phyloP scores from a whole-genome alignment of 2,329 filamentous ascomycete genomes.

The Aspergillus clavatus region DNA sequence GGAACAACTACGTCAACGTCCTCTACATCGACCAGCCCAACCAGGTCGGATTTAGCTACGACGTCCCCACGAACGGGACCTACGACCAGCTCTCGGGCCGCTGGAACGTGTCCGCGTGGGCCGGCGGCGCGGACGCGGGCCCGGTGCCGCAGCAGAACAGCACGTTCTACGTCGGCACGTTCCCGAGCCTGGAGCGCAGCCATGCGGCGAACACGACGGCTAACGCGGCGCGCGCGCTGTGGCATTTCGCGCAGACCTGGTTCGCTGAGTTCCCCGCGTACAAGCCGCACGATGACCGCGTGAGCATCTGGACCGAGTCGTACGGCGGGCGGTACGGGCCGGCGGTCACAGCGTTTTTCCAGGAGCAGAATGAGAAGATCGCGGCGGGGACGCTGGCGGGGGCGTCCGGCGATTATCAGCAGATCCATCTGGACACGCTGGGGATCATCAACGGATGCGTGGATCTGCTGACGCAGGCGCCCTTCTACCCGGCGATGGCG shows the following conservation, averaged over 20 bases:
- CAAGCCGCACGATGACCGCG: conserved; percentile 51
- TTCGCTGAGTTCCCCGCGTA: conserved; percentile 61
- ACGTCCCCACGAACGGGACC: conserved; percentile 39
- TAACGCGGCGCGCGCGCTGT: conserved; percentile 52
- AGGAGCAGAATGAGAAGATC: conserved; percentile 41
- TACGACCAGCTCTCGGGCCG: conserved; percentile 24
- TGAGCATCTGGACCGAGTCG: conserved; percentile 44
- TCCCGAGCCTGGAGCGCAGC: conserved; percentile 42
- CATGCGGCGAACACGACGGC: conserved; percentile 48
- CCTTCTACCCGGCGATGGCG: conserved; percentile 48
- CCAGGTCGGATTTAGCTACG: conserved; percentile 56
- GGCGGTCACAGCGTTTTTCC: conserved; percentile 37
- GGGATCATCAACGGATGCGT: conserved; percentile 55
- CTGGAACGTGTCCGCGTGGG: conserved; percentile 26
- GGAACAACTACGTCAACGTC: conserved; percentile 62
- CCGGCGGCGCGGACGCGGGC: conserved; percentile 19
- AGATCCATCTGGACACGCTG: conserved; percentile 49
- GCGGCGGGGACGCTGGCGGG: conserved; percentile 26
- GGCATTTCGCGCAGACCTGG: conserved; percentile 59
- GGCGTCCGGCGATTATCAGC: conserved; percentile 27
- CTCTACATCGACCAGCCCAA: conserved; percentile 66
- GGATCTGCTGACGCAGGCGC: conserved; percentile 47
- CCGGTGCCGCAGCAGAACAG: conserved; percentile 44
- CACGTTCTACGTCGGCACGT: conserved; percentile 51
- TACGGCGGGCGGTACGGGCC: conserved; percentile 45